Percentiles rank a stretch among this genome's conserved stretches.
Evolutionary conservation across 1,284 basidiomycete species (phyloP).

Genomic region (Mycena sp.): DNA sequence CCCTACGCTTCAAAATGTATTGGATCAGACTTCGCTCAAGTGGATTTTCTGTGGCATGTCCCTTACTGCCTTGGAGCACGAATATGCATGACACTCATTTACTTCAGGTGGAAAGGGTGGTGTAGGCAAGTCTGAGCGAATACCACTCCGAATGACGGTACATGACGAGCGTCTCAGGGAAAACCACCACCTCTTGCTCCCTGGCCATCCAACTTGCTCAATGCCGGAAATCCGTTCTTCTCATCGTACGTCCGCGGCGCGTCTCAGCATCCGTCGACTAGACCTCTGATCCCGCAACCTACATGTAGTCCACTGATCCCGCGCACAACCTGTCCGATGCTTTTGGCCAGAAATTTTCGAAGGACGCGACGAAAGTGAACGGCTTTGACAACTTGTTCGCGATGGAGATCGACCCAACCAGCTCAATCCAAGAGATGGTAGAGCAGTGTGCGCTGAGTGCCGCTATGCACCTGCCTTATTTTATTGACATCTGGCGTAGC

Average conservation of each 20-base stretch:
- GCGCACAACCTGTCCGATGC: constrained; percentile 99
- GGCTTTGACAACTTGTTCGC: constrained; percentile 97
- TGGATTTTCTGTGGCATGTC: constrained; percentile 95
- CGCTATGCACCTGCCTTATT: not conserved
- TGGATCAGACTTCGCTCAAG: constrained; percentile 90
- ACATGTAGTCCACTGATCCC: constrained; percentile 97
- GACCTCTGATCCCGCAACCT: not conserved
- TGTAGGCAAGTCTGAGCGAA: constrained; percentile 72
- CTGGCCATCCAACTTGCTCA: constrained; percentile 93
- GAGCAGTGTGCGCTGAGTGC: constrained; percentile 80
- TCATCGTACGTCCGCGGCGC: constrained; percentile 77
- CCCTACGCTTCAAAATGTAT: constrained; percentile 88
- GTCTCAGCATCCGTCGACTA: not conserved
- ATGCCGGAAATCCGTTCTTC: constrained; percentile 88
- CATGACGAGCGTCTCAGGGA: constrained; percentile 61
- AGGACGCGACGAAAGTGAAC: constrained; percentile 99
- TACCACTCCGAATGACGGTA: constrained; percentile 10
- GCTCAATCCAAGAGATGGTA: constrained; percentile 98
- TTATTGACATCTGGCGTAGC: constrained; percentile 54
- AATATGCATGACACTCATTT: constrained; percentile 26
- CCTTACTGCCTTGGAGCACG: constrained; percentile 9
- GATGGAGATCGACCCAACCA: constrained; percentile 99
- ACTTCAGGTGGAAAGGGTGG: constrained; percentile 90
- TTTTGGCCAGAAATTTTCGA: constrained; percentile 99
- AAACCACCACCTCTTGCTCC: constrained; percentile 96